Evolutionary conservation across 176 grass and related monocot genomes (phyloP).

Genomic region (Carex kokanica): DNA sequence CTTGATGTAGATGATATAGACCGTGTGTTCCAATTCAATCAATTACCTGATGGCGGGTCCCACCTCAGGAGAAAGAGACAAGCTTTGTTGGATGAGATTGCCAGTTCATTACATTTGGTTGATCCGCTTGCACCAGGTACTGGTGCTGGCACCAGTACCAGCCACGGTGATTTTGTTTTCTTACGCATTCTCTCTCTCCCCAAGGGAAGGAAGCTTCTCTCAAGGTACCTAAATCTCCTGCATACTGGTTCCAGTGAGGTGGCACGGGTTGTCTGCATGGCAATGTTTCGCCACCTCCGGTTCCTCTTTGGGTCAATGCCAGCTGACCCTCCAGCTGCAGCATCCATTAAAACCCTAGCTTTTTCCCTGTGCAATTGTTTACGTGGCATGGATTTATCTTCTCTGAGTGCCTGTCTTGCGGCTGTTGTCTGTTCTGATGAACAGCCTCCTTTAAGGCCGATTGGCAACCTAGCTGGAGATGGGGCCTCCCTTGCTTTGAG

Average conservation of each 20-base stretch:
- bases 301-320: slow-evolving; percentile 60
- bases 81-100: slow-evolving; percentile 54
- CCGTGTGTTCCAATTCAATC: slow-evolving; percentile 63
- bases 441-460: slow-evolving; percentile 70
- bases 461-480: slow-evolving; percentile 57
- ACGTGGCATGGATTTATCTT: slow-evolving; percentile 55
- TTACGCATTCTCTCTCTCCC: slow-evolving; percentile 70
- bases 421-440: slow-evolving; percentile 70
- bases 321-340: slow-evolving; percentile 37
- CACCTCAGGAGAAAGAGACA: slow-evolving; percentile 61
- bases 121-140: slow-evolving; percentile 56
- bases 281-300: slow-evolving; percentile 64
- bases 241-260: slow-evolving; percentile 38
- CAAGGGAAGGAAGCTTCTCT: slow-evolving; percentile 70
- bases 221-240: slow-evolving; percentile 53
- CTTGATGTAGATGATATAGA: slow-evolving; percentile 86
- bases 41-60: slow-evolving; percentile 62
- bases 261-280: slow-evolving; percentile 65
- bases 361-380: slow-evolving; percentile 41
- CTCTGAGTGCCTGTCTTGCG: slow-evolving; percentile 78
- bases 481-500: slow-evolving; percentile 68
- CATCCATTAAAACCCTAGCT: slow-evolving; percentile 43
- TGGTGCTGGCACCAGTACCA: slow-evolving; percentile 24
- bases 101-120: slow-evolving; percentile 68
- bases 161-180: slow-evolving; percentile 65